phyloP scores from a whole-genome alignment of 2,329 filamentous ascomycete genomes.

The Fusarium sp. region DNA sequence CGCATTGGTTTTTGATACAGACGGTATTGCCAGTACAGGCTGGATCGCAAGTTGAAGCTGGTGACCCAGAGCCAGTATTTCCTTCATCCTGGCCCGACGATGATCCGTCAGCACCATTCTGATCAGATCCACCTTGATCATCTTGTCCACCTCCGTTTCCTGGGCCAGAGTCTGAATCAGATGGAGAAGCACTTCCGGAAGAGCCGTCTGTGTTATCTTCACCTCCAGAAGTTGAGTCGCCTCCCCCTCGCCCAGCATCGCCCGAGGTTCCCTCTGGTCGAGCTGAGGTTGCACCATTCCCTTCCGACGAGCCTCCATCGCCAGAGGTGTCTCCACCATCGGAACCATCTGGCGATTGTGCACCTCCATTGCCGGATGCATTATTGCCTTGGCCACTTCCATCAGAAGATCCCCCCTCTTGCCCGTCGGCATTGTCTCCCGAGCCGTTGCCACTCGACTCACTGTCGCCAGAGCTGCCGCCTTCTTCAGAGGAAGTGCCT shows the following conservation, averaged over 20 bases:
- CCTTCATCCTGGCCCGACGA: background rate
- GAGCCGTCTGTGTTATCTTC: background rate
- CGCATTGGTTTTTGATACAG: slow-evolving; percentile 14
- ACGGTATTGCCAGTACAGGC: background rate
- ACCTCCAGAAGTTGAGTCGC: background rate
- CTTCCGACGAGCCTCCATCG: background rate
- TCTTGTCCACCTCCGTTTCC: background rate
- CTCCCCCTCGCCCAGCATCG: background rate
- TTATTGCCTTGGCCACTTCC: background rate
- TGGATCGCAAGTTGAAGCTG: background rate
- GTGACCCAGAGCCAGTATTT: background rate
- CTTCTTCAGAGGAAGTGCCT: background rate
- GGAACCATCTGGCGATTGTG: background rate
- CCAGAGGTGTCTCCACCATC: background rate
- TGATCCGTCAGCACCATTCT: background rate
- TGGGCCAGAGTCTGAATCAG: background rate
- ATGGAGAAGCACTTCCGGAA: background rate
- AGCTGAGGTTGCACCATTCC: background rate
- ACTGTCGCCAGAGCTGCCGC: background rate
- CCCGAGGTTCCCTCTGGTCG: background rate
- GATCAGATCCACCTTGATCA: background rate
- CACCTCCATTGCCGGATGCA: background rate
- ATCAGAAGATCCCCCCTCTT: background rate
- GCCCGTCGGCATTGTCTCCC: background rate
- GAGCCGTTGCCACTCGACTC: background rate